phyloP scores from a whole-genome alignment of 768 basidiomycete genomes.

The Psilocybe cyanescens region DNA sequence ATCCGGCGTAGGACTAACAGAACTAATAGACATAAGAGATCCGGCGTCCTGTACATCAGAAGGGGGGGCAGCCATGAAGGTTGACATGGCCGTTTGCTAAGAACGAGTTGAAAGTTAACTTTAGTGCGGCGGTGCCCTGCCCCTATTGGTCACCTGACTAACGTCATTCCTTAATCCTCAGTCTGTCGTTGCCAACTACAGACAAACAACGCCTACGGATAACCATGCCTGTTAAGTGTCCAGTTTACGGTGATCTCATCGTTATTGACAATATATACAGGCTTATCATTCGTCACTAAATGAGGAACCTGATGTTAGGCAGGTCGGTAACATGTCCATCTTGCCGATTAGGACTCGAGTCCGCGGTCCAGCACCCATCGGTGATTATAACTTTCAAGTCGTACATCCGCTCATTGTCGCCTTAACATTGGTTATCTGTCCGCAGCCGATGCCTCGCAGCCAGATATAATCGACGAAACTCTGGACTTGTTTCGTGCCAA shows the following conservation, averaged over 20 bases:
- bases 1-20: constrained; percentile 64
- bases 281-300: constrained; percentile 97
- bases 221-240: constrained; percentile 56
- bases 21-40: constrained; percentile 47
- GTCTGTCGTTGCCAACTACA: constrained; percentile 28
- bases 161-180: constrained; percentile 29
- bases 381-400: constrained; percentile 39
- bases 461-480: constrained; percentile 95
- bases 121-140: not conserved
- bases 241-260: constrained; percentile 12
- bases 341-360: constrained; percentile 91
- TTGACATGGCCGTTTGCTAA: constrained; percentile 32
- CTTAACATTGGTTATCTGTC: constrained; percentile 15
- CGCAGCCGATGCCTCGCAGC: constrained; percentile 75
- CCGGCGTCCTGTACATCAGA: constrained; percentile 43
- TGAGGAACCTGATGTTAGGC: constrained; percentile 77
- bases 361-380: constrained; percentile 88
- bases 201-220: constrained; percentile 29
- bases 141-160: constrained; percentile 22
- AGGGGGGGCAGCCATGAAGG: constrained; percentile 23
- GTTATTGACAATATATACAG: constrained; percentile 42
- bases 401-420: constrained; percentile 3
- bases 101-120: not conserved
- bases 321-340: constrained; percentile 88
- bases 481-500: constrained; percentile 98